Percentiles rank a stretch among this genome's conserved stretches.
These are phyloP conservation scores for Hypoxylon fuscum DNA, from an alignment of 495 filamentous ascomycete genomes.

Conservation along the genomic window DNA sequence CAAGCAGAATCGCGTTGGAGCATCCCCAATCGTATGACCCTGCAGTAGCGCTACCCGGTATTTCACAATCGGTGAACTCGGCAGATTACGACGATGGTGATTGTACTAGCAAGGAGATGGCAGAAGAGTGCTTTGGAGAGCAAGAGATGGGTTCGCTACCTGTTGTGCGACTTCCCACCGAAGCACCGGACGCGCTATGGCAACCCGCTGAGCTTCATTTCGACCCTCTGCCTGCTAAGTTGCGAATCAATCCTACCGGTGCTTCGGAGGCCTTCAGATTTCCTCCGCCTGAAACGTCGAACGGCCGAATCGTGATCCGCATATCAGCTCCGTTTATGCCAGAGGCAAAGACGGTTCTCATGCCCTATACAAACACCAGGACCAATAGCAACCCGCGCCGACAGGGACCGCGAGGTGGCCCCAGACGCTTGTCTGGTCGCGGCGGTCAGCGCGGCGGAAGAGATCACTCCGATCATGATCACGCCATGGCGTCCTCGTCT, in stretches of 20 bases:
- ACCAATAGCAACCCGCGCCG: slow-evolving; percentile 60
- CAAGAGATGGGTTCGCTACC: slow-evolving; percentile 82
- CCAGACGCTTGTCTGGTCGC: slow-evolving; percentile 36
- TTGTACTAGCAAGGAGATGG: slow-evolving; percentile 66
- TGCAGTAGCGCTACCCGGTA: slow-evolving; percentile 65
- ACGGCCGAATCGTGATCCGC: slow-evolving; percentile 52
- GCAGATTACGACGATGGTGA: slow-evolving; percentile 42
- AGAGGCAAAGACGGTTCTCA: slow-evolving; percentile 49
- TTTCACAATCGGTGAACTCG: slow-evolving; percentile 31
- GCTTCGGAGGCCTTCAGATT: slow-evolving; percentile 52
- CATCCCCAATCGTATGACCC: slow-evolving; percentile 55
- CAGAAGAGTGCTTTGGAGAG: slow-evolving; percentile 84
- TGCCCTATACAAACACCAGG: slow-evolving; percentile 48
- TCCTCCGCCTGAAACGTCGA: slow-evolving; percentile 45
- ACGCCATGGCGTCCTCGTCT: slow-evolving; percentile 30
- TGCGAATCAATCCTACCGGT: slow-evolving; percentile 46
- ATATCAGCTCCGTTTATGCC: slow-evolving; percentile 55
- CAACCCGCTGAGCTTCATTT: slow-evolving; percentile 44
- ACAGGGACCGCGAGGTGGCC: slow-evolving; percentile 43
- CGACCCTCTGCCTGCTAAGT: slow-evolving; percentile 50
- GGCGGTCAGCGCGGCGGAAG: slow-evolving; percentile 42
- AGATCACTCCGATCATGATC: slow-evolving; percentile 39
- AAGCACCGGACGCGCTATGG: slow-evolving; percentile 64
- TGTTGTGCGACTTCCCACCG: slow-evolving; percentile 70
- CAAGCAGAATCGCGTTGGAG: slow-evolving; percentile 69